Conservation (phyloP, 805 yeast species). For the Cyberlindnera mycetangii region DNA sequence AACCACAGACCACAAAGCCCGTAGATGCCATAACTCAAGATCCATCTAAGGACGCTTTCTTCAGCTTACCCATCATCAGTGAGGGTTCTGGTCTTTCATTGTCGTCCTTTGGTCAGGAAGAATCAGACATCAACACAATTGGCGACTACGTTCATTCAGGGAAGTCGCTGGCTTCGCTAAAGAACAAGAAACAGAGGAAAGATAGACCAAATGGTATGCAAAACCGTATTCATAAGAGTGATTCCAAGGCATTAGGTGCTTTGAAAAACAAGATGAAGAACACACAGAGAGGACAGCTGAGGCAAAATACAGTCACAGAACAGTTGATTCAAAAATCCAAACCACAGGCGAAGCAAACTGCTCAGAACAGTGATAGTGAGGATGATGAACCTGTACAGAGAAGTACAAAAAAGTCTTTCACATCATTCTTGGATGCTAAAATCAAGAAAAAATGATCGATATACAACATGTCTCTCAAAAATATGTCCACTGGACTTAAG, state of each 20-base stretch:
- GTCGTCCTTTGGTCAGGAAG: not conserved
- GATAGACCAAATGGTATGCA: conserved; percentile 3
- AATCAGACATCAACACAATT: conserved; percentile 20
- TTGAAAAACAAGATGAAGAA: conserved; percentile 26
- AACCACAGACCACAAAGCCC: conserved; percentile 7
- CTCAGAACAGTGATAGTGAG: conserved; percentile 21
- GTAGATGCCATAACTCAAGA: conserved; percentile 4
- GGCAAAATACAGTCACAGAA: conserved; percentile 1
- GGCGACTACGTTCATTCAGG: conserved; percentile 28
- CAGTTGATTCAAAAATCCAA: conserved; percentile 4
- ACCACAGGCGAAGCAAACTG: not conserved
- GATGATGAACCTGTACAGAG: conserved; percentile 19
- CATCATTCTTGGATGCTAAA: conserved; percentile 22
- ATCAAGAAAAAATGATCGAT: conserved; percentile 14
- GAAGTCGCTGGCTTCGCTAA: conserved; percentile 18
- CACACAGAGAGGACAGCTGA: conserved; percentile 11
- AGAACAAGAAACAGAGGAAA: conserved; percentile 14
- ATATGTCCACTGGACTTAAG: too few species aligned
- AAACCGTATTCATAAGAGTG: conserved; percentile 7
- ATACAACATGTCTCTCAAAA: too few species aligned
- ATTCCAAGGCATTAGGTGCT: conserved; percentile 25
- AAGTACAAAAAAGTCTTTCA: conserved; percentile 23
- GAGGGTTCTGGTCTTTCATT: conserved; percentile 24
- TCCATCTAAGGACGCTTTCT: conserved; percentile 22
- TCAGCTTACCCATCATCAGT: conserved; percentile 25